phyloP scores from a whole-genome alignment of 2,329 filamentous ascomycete species.

The Colletotrichum sp. region DNA sequence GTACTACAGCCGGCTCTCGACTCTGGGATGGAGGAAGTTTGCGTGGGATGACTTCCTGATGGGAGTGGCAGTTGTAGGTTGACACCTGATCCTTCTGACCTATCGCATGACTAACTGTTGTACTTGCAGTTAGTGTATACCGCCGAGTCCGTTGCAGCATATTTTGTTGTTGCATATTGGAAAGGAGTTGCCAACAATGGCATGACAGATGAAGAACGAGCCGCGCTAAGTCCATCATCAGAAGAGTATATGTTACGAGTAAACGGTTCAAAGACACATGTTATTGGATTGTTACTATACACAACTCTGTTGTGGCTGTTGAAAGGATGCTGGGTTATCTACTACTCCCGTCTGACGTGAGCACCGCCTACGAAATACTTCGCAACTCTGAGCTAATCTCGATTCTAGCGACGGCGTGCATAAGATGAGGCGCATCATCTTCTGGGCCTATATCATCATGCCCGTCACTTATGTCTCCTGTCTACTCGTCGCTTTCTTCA shows the following conservation, averaged over 20 bases:
- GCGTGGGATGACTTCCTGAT: conserved; percentile 19
- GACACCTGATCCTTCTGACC: not conserved
- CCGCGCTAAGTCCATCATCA: conserved; percentile 38
- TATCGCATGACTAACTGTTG: not conserved
- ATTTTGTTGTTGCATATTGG: conserved; percentile 41
- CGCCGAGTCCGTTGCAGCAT: conserved; percentile 30
- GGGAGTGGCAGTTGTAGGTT: conserved; percentile 6
- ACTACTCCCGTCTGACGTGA: conserved; percentile 56
- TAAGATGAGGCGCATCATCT: conserved; percentile 5
- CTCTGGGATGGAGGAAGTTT: conserved; percentile 1
- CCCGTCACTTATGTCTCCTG: conserved; percentile 3
- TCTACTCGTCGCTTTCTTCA: conserved; percentile 44
- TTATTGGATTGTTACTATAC: conserved; percentile 57
- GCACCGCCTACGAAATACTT: conserved; percentile 15
- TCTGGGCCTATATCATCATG: conserved; percentile 2
- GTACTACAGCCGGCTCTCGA: conserved; percentile 10
- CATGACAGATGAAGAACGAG: conserved; percentile 54
- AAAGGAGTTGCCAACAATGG: conserved; percentile 53
- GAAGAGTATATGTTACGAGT: conserved; percentile 38
- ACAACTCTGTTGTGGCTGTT: conserved; percentile 54
- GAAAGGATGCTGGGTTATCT: conserved; percentile 56
- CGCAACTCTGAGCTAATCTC: not conserved
- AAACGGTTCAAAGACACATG: conserved; percentile 56
- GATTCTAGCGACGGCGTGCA: not conserved
- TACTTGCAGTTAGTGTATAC: not conserved